phyloP scores from a whole-genome alignment of 441 rosid genomes.

The Daphne laureola region DNA sequence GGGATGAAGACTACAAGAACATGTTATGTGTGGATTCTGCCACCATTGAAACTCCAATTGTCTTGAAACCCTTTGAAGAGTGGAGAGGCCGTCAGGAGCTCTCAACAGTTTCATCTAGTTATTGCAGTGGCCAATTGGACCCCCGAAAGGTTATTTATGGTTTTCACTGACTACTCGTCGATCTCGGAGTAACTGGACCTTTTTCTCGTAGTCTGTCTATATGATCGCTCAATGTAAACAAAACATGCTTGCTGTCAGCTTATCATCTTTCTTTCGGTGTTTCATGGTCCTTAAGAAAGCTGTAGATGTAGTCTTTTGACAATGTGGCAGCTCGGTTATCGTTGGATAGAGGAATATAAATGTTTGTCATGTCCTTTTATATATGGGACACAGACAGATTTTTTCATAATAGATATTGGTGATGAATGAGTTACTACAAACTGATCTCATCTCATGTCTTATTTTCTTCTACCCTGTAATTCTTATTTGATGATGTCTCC shows the following conservation, averaged over 20 bases:
- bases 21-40: constrained; percentile 87
- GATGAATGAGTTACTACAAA: not conserved
- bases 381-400: constrained; percentile 11
- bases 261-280: constrained; percentile 10
- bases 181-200: constrained; percentile 12
- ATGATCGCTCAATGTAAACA: constrained; percentile 11
- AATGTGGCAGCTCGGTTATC: not conserved
- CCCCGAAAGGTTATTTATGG: constrained; percentile 75
- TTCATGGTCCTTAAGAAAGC: constrained; percentile 7
- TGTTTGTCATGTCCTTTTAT: constrained; percentile 11
- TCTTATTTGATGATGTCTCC: too few species aligned
- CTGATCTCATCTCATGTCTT: too few species aligned
- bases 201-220: constrained; percentile 12
- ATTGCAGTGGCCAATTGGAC: constrained; percentile 90
- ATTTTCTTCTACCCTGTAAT: too few species aligned
- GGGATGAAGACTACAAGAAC: constrained; percentile 76
- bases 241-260: constrained; percentile 6
- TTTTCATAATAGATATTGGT: constrained; percentile 4
- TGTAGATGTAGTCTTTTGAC: constrained; percentile 11
- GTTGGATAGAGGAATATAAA: not conserved
- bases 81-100: constrained; percentile 87
- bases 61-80: constrained; percentile 75
- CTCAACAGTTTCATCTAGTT: constrained; percentile 78
- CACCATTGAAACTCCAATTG: constrained; percentile 54
- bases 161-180: constrained; percentile 35